These are phyloP conservation scores for Thielaviopsis populi DNA, from an alignment of 2,329 filamentous ascomycete species.

Conservation along the genomic window DNA sequence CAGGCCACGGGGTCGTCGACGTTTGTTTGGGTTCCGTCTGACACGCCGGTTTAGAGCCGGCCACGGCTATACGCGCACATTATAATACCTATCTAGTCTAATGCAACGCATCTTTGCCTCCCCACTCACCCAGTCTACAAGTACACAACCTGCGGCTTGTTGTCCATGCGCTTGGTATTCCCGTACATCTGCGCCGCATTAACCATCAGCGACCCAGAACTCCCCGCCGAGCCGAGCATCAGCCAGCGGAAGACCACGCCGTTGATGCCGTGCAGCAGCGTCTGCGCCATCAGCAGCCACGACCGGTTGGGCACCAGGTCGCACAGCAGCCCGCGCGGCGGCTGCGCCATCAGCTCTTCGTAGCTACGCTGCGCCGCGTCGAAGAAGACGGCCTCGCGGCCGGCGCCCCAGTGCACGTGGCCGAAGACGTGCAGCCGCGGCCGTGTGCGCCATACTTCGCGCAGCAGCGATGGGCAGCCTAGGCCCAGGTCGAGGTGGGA, in stretches of 20 bases:
- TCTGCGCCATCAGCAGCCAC: conserved; percentile 33
- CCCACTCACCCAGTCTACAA: neutral
- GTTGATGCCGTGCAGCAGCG: conserved; percentile 32
- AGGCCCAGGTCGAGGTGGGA: conserved; percentile 54
- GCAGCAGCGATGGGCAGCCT: conserved; percentile 55
- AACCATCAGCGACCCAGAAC: conserved; percentile 37
- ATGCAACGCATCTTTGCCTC: neutral
- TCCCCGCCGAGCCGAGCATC: conserved; percentile 37
- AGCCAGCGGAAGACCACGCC: conserved; percentile 41
- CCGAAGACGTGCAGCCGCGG: conserved; percentile 72
- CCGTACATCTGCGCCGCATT: conserved; percentile 44
- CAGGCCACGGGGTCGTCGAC: conserved; percentile 10
- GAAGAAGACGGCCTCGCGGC: conserved; percentile 55
- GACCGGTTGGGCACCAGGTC: conserved; percentile 31
- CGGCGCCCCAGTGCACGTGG: conserved; percentile 65
- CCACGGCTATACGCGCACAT: neutral
- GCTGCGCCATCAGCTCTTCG: conserved; percentile 44
- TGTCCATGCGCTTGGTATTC: conserved; percentile 35
- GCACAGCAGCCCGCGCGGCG: conserved; percentile 29
- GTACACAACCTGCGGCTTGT: conserved; percentile 24
- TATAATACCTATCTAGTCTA: neutral
- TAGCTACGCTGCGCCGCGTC: conserved; percentile 58
- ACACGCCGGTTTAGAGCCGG: neutral
- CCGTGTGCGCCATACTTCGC: conserved; percentile 58
- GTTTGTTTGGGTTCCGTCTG: neutral